A percentile compares a stretch with the other conserved stretches of the same genome.
Conservation (phyloP, 2,329 filamentous ascomycete species). For the Zarea fungicola region DNA sequence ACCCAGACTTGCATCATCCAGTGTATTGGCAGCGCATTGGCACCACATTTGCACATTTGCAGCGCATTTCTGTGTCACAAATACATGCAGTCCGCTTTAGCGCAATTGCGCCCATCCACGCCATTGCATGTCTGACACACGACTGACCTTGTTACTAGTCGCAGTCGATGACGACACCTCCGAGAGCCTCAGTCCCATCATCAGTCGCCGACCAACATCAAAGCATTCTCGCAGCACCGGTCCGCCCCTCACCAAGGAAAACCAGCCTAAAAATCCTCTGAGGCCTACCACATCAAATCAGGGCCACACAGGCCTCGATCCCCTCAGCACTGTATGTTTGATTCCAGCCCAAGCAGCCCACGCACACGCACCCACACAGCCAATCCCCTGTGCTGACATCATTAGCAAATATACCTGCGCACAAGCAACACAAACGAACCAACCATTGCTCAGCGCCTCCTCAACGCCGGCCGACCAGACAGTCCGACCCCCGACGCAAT, state of each 20-base stretch:
- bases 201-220: constrained; percentile 7
- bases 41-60: too few relatives aligned
- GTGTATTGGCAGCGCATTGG: too few relatives aligned
- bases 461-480: constrained; percentile 48
- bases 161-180: constrained; percentile 1
- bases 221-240: constrained; percentile 9
- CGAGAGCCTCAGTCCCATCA: constrained; percentile 2
- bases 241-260: constrained; percentile 22
- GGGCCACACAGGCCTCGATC: constrained; percentile 29
- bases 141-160: neutral
- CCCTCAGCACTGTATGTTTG: constrained; percentile 30
- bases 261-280: constrained; percentile 23
- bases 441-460: constrained; percentile 51
- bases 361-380: too few relatives aligned
- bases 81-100: too few relatives aligned
- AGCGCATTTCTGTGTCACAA: too few relatives aligned
- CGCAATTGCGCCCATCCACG: too few relatives aligned
- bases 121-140: neutral
- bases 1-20: too few relatives aligned
- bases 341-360: too few relatives aligned
- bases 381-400: neutral
- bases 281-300: constrained; percentile 23
- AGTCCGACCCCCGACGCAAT: constrained; percentile 40
- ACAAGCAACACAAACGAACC: constrained; percentile 32
- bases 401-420: constrained; percentile 35